Evolutionary conservation across 2,329 filamentous ascomycete species (phyloP).

Genomic region (Xylariaceae sp.): DNA sequence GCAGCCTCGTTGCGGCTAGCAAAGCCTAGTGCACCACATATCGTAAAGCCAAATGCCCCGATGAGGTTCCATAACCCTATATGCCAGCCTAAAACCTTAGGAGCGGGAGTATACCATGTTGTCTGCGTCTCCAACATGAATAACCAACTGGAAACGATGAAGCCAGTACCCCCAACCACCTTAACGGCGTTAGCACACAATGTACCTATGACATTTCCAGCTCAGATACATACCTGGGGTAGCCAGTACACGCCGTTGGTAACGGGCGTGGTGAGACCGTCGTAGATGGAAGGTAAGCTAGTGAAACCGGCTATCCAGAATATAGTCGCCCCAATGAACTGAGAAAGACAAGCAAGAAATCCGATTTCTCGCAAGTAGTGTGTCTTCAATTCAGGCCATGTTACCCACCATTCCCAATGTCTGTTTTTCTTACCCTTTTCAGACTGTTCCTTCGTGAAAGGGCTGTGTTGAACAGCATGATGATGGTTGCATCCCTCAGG

Average conservation of each 20-base stretch:
- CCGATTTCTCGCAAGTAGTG: conserved; percentile 26
- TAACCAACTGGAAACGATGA: conserved; percentile 21
- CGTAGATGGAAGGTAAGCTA: conserved; percentile 15
- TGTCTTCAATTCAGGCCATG: conserved; percentile 20
- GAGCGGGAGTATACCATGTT: conserved; percentile 23
- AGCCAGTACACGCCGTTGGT: conserved; percentile 22
- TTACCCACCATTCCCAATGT: conserved; percentile 25
- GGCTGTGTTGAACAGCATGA: conserved; percentile 1
- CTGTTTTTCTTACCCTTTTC: not conserved
- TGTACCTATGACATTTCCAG: not conserved
- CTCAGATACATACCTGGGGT: conserved; percentile 18
- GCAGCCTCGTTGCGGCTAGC: conserved; percentile 12
- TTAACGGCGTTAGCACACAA: conserved; percentile 8
- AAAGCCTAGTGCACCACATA: conserved; percentile 21
- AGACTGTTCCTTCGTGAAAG: not conserved
- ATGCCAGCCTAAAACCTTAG: conserved; percentile 20
- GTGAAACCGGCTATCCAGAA: conserved; percentile 30
- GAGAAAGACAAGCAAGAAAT: conserved; percentile 20
- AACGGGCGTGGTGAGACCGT: conserved; percentile 9
- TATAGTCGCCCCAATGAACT: conserved; percentile 22
- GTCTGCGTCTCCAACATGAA: conserved; percentile 26
- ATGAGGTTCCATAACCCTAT: conserved; percentile 28
- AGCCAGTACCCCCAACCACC: conserved; percentile 20
- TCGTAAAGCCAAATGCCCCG: conserved; percentile 18
- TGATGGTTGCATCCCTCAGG: conserved; percentile 21